Base-by-base conservation (phyloP, 176 grass and related monocot genomes). In the Phyllostachys edulis region DNA sequence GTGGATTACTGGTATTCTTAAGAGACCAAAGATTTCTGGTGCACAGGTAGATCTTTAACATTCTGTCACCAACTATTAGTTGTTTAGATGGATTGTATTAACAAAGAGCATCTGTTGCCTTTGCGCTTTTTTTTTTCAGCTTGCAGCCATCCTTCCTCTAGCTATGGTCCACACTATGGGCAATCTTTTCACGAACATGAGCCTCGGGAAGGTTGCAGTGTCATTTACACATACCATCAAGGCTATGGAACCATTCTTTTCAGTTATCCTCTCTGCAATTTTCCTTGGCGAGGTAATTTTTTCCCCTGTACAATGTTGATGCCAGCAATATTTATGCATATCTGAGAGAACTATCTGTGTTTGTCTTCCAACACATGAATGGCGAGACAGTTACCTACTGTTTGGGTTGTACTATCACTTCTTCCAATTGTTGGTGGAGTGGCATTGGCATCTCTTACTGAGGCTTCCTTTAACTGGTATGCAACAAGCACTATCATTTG, bases 171-270 rank as follows among this genome's bases (percentile, higher is more conserved):
- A 97, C 57, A 92, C 94, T 37, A 89, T 97, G 91, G 94, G 91
- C 49, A 97, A 91, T 73, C 87, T 97, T 85, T 97, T 97, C 85
- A 97, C 94, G 26, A 94, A 97, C 67, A 90, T 94, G 94, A 97
- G 94, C 69, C 86, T 96, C 38, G 93, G 93, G 79, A 96, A 87
- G 77, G 93, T 96, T 86, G 93, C 93, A 39, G 93, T 96, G 66
- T 96, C 93, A 57, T 96, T 96, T 78, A 96, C 93, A 52, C 93
- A 96, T 64, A 96, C 91, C 71, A 97, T 97, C 75, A 97, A 97
- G 83, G 94, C 94, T 26, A 88, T 91, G 82, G 94, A 97, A 32
- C 94, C 91, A 50, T 92, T 97, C 83, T 97, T 97, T 67, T 91
- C 94, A 5, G 91, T 97, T 59, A 52, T 93, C 40, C 88, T 96